Percentiles rank a stretch among this genome's conserved stretches.
phyloP scores from a whole-genome alignment of 1,284 basidiomycete species.

The Ganoderma lingzhi region DNA sequence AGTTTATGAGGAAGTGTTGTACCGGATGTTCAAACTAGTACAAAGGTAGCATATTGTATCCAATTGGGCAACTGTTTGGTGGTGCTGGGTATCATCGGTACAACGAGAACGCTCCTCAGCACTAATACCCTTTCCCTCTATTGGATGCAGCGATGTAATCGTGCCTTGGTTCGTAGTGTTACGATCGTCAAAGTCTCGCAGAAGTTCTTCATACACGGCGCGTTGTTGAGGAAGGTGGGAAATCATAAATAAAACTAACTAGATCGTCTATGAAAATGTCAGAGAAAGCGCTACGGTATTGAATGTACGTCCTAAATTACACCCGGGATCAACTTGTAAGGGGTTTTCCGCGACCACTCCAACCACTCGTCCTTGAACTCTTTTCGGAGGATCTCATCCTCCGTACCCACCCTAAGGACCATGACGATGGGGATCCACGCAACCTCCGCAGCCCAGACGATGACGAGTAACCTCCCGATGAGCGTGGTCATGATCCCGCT shows the following conservation, averaged over 20 bases:
- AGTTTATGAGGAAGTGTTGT: not conserved
- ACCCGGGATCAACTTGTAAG: conserved; percentile 31
- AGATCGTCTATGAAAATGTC: not conserved
- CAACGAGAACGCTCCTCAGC: too few relatives aligned
- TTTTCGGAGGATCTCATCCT: conserved; percentile 29
- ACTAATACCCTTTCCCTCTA: not conserved
- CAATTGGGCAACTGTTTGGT: not conserved
- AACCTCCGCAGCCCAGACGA: conserved; percentile 26
- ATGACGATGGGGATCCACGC: conserved; percentile 25
- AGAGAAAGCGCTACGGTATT: not conserved
- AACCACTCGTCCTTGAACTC: conserved; percentile 32
- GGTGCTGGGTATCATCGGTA: not conserved
- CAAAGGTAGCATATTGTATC: conserved; percentile 16
- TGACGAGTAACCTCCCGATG: conserved; percentile 20
- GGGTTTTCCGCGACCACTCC: conserved; percentile 29
- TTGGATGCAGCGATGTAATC: not conserved
- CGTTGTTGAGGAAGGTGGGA: not conserved
- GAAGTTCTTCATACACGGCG: not conserved
- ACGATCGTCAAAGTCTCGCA: not conserved
- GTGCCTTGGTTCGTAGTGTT: not conserved
- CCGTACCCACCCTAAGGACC: conserved; percentile 24
- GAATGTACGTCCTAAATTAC: conserved; percentile 9
- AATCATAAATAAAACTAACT: not conserved
- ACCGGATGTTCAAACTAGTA: not conserved
- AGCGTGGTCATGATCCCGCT: conserved; percentile 26